Evolutionary conservation across 371 early-diverging fungal genomes (phyloP), one percentile per base, ranked within the genome.

Genomic region (Mucor mucedo): DNA sequence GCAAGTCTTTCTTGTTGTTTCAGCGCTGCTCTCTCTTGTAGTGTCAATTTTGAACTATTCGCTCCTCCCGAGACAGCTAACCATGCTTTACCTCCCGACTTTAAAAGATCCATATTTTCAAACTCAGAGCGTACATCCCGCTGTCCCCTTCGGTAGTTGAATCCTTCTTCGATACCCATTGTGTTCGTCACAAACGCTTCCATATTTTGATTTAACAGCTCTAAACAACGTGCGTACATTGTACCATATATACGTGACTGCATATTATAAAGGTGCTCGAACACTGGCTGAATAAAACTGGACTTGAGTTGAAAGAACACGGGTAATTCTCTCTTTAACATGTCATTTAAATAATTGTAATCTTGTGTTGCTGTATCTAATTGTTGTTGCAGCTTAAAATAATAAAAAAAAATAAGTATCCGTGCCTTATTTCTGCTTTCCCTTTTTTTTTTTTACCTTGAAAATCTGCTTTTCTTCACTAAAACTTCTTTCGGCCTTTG

Each of bases 381-480:
- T 53, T 76, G 69, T 5, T 78, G 67, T 66, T 93, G 89, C 55
- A 78, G 55, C 80, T 84, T 8, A 21, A 21, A 35, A 35, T 8
- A 1, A 35, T 6, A 35, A 35, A 35, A 35, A 35, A 35, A 35
- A 35, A 21, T 21, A 21, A 21, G 21, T 21, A 21, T 21, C 21
- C 35, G 8, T 8, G 4, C 8, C 8, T 35, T 35, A 35, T 6
- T 35, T 35, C 35, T 8, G 2, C 28, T 30, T 60, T n/a, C 45
- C 32, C 6, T 62, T 59, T 70, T 83, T 84, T 74, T 35, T 1
- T 35, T 8, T 1, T 35, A 35, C 35, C 8, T 87, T 87, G 63
- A 79, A 87, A 21, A 92, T 82, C 50, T 84, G 76, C 68, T 90
- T 91, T 71, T 92, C 94, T 62, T 93, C 92, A 56, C 72, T 80